Evolutionary conservation across 495 filamentous ascomycete genomes (phyloP).

Genomic region (Penicillium manginii): DNA sequence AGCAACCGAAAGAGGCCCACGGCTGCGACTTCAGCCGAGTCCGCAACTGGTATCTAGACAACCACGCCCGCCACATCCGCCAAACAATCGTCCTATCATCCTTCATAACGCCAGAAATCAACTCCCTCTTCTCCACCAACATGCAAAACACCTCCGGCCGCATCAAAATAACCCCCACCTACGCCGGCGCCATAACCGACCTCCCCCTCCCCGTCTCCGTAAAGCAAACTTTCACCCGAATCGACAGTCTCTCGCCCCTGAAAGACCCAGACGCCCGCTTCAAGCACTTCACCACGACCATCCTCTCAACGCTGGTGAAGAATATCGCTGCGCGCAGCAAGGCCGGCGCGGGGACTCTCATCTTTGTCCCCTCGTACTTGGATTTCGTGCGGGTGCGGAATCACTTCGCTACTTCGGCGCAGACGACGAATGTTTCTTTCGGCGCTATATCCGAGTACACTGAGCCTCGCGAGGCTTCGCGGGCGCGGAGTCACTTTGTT

Average conservation of each 20-base stretch:
- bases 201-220: conserved; percentile 67
- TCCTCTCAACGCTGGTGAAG: conserved; percentile 74
- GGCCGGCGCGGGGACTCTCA: conserved; percentile 61
- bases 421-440: conserved; percentile 72
- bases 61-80: conserved; percentile 74
- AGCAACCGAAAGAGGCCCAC: conserved; percentile 86
- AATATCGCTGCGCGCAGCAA: conserved; percentile 49
- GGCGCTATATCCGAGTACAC: conserved; percentile 90
- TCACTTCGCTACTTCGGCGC: conserved; percentile 76
- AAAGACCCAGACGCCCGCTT: conserved; percentile 90
- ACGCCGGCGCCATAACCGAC: conserved; percentile 67
- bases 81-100: conserved; percentile 81
- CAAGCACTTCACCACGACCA: conserved; percentile 79
- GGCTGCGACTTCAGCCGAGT: conserved; percentile 94
- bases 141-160: conserved; percentile 83
- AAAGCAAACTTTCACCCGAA: conserved; percentile 89
- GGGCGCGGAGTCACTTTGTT: conserved; percentile 86
- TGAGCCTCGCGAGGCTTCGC: conserved; percentile 69
- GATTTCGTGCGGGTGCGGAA: conserved; percentile 94
- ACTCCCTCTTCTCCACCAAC: conserved; percentile 72
- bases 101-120: conserved; percentile 88
- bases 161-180: conserved; percentile 66
- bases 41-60: conserved; percentile 88
- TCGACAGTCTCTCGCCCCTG: conserved; percentile 67
- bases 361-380: conserved; percentile 90